These are phyloP conservation scores for Cinchona pubescens DNA, from an alignment of 257 asterid genomes.

Conservation along the genomic window DNA sequence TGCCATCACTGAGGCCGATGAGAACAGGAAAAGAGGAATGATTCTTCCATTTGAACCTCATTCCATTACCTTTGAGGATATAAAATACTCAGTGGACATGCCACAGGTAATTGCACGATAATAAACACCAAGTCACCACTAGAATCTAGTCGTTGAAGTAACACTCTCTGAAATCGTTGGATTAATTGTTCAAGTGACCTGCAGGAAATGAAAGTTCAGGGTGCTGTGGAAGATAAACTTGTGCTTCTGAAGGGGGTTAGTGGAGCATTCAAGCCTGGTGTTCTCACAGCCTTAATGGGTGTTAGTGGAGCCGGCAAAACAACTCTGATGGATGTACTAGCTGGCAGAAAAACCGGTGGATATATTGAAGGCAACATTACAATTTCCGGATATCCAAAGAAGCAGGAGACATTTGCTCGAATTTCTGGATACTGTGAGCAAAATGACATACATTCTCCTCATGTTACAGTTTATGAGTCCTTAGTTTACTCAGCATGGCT, in stretches of 20 bases:
- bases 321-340: slow-evolving; percentile 73
- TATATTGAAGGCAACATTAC: slow-evolving; percentile 60
- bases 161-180: background rate
- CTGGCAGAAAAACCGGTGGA: slow-evolving; percentile 82
- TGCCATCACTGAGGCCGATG: slow-evolving; percentile 25
- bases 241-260: slow-evolving; percentile 63
- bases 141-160: background rate
- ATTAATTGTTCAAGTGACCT: background rate
- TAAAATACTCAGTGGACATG: slow-evolving; percentile 83
- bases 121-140: too few species aligned
- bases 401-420: slow-evolving; percentile 68
- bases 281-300: slow-evolving; percentile 81
- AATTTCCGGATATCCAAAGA: slow-evolving; percentile 69
- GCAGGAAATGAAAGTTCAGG: slow-evolving; percentile 75
- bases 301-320: slow-evolving; percentile 91
- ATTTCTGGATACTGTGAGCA: slow-evolving; percentile 84
- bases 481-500: slow-evolving; percentile 74
- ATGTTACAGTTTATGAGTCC: slow-evolving; percentile 65
- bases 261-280: slow-evolving; percentile 84
- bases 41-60: slow-evolving; percentile 92
- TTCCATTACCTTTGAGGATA: slow-evolving; percentile 65
- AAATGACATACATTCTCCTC: slow-evolving; percentile 77
- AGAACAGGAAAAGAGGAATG: slow-evolving; percentile 55
- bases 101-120: slow-evolving; percentile 53
- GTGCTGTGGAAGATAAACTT: slow-evolving; percentile 43